A percentile compares a stretch with the other conserved stretches of the same genome.
phyloP scores from a whole-genome alignment of 495 filamentous ascomycete species.

The Podospora fimiseda region DNA sequence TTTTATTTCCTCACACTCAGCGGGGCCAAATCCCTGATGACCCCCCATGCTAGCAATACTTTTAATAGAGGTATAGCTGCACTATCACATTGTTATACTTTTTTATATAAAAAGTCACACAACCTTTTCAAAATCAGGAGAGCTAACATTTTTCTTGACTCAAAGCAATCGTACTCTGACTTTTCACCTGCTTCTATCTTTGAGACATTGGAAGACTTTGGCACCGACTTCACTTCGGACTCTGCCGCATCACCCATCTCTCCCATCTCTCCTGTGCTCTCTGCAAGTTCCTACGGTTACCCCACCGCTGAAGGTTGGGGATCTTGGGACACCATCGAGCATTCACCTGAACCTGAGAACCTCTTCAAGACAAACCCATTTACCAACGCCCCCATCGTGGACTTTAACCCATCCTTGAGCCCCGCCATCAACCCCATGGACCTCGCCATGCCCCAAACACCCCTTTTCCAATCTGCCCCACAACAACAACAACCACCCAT shows the following conservation, averaged over 20 bases:
- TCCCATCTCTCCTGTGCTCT: constrained; percentile 21
- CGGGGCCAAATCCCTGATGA: background rate
- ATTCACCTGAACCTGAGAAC: constrained; percentile 14
- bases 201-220: constrained; percentile 19
- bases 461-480: constrained; percentile 13
- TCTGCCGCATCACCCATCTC: constrained; percentile 24
- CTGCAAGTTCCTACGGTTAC: constrained; percentile 21
- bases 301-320: constrained; percentile 18
- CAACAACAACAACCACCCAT: constrained; percentile 7
- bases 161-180: constrained; percentile 19
- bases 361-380: constrained; percentile 18
- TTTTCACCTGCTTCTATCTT: constrained; percentile 24
- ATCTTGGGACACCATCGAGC: constrained; percentile 16
- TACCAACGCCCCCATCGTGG: constrained; percentile 6
- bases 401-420: constrained; percentile 13
- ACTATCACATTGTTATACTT: background rate
- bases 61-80: background rate
- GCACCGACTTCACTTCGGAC: constrained; percentile 26
- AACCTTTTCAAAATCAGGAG: background rate
- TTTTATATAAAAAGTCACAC: background rate
- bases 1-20: background rate
- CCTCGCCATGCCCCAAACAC: constrained; percentile 13
- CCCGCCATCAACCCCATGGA: constrained; percentile 29
- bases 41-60: background rate
- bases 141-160: constrained; percentile 5